Evolutionary conservation across 441 rosid species (phyloP), one percentile per base, ranked within the genome.

Genomic region (Croton setiger): DNA sequence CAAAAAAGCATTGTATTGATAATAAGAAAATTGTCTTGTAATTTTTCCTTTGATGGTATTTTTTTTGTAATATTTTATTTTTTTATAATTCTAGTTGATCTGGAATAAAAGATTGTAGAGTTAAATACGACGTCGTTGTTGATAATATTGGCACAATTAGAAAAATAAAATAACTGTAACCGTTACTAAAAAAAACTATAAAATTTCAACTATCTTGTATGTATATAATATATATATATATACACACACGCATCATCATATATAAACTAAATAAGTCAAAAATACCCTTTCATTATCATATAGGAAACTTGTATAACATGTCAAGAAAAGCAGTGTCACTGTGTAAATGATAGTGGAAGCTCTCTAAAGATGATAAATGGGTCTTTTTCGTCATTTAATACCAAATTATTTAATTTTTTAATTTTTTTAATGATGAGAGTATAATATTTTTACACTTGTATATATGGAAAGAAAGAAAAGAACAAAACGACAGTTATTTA

Each of bases 371-470:
- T 37, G 7, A 36, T 36, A 43, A 53, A 64, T 52, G 64, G 51
- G 74, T 76, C 80, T 47, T 70, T 75, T 70, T 79, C 75, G 68
- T 11, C 72, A 61, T 58, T 31, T 36, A 21, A 9, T 39, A 39
- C 10, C 5, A 39, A 27, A 27, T 27, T 27, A 27, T 27, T 27
- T 27, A 27, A 1, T 39, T 4, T 39, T 39, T 39, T 39, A 6
- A 7, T 45, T 10, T 48, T 14, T 48, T 14, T 14, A 4, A 2
- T 47, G 15, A 3, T 0, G 17, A 35, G 5, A 33, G 37, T 13
- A 55, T 49, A 55, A 20, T 15, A 43, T 39, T 36, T 37, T 36
- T 37, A 44, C 13, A 27, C 20, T 31, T 56, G 17, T 27, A 2
- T 27, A 27, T 27, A n/a, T 7, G 37, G 73, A 15, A 48, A 18